phyloP scores from a whole-genome alignment of 495 filamentous ascomycete species.

The Xylaria cubensis region DNA sequence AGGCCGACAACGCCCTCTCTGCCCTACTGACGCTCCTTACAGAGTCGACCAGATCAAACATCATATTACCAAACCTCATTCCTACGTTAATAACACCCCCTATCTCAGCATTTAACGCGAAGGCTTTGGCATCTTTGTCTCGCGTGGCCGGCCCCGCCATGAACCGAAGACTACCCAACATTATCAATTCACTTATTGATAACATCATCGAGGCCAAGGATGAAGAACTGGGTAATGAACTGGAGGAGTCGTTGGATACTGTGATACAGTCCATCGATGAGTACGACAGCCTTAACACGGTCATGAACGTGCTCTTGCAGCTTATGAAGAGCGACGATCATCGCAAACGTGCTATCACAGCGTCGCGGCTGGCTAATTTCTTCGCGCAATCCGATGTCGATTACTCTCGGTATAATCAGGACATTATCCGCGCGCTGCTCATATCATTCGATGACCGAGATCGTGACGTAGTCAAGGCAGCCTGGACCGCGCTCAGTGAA shows the following conservation, averaged over 20 bases:
- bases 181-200: slow-evolving; percentile 92
- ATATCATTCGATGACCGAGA: slow-evolving; percentile 92
- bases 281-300: slow-evolving; percentile 90
- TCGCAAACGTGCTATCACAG: slow-evolving; percentile 76
- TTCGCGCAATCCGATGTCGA: slow-evolving; percentile 82
- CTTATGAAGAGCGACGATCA: slow-evolving; percentile 94
- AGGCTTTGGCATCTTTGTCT: slow-evolving; percentile 87
- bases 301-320: slow-evolving; percentile 88
- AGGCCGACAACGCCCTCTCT: slow-evolving; percentile 90
- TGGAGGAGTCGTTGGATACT: slow-evolving; percentile 81
- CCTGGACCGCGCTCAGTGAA: slow-evolving; percentile 87
- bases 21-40: slow-evolving; percentile 92
- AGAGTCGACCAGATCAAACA: slow-evolving; percentile 90
- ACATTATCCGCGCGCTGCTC: slow-evolving; percentile 86
- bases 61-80: slow-evolving; percentile 94
- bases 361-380: slow-evolving; percentile 84
- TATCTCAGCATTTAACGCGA: slow-evolving; percentile 94
- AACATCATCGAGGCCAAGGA: slow-evolving; percentile 82
- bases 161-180: slow-evolving; percentile 84
- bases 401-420: slow-evolving; percentile 91
- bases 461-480: slow-evolving; percentile 83
- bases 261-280: slow-evolving; percentile 94
- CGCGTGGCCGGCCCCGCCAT: slow-evolving; percentile 88
- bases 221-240: slow-evolving; percentile 72
- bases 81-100: slow-evolving; percentile 88